Base-by-base conservation (phyloP, 371 early-diverging fungal species). In the Edhazardia aedis region DNA sequence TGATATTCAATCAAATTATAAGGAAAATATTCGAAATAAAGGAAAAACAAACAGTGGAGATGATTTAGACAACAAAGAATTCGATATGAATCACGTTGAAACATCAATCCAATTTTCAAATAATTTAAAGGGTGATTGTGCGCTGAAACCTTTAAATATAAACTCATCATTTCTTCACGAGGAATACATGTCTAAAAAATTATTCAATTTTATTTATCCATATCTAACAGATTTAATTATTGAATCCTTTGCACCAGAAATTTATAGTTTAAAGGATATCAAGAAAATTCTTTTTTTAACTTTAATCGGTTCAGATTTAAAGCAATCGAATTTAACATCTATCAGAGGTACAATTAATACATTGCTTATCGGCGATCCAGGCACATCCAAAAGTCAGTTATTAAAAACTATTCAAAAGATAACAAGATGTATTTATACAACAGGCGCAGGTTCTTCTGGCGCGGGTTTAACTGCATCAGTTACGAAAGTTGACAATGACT, bases 281-380 rank as follows among this genome's bases (percentile, higher is more conserved):
- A 96, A 96, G 73, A 86, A 87, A 66, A 89, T 94, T 27, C 74
- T 96, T 33, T 68, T 95, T 50, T 75, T 96, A 55, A 88, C 88
- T 71, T 72, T 94, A 57, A 70, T 93, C 62, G 93, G 95, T 25
- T 90, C 94, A 61, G 91, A 91, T 4, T 86, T 86, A 67, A 90
- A 90, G 70, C 90, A 87, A 0, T 77, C 76, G 27, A 93, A 93
- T 70, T 89, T 89, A 7, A 91, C 53, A 76, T 71, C 47, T 67
- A 65, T 82, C 4, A 61, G 85, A 16, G 83, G 83, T 14, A 82
- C 83, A 46, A 69, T 80, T 0, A 83, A 84, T 69, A 43, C 83
- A 16, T 62, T 82, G 25, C 66, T 84, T 11, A 77, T 84, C 2
- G 85, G 85, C 2, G 85, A 84, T 62, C 85, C 85, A 26, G 84